Evolutionary conservation across 2,329 filamentous ascomycete species (phyloP).

Genomic region (Chalaropsis ovoidea): DNA sequence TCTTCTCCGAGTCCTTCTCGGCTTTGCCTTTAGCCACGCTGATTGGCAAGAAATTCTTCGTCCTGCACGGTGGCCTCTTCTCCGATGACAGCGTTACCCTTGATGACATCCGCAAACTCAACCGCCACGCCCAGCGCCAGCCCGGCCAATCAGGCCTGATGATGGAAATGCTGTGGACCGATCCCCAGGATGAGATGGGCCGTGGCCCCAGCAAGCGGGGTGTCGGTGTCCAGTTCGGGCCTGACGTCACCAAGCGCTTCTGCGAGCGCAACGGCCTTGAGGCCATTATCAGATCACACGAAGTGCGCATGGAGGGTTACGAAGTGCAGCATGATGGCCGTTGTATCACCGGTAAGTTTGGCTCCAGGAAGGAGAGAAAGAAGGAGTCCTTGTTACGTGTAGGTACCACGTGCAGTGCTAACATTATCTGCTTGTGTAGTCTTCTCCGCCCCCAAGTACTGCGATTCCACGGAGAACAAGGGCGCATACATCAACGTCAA

Average conservation of each 20-base stretch:
- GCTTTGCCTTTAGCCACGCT: slow-evolving; percentile 84
- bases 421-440: slow-evolving; percentile 41
- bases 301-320: slow-evolving; percentile 98
- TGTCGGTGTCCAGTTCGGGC: slow-evolving; percentile 92
- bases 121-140: slow-evolving; percentile 82
- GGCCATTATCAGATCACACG: slow-evolving; percentile 92
- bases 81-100: slow-evolving; percentile 87
- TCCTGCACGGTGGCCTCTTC: slow-evolving; percentile 89
- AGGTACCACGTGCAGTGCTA: slow-evolving; percentile 8
- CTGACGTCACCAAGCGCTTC: slow-evolving; percentile 91
- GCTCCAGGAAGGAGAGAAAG: background rate
- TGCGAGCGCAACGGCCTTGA: slow-evolving; percentile 92
- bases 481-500: slow-evolving; percentile 97
- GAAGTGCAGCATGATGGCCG: slow-evolving; percentile 92
- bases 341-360: slow-evolving; percentile 72
- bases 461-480: slow-evolving; percentile 95
- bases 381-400: background rate
- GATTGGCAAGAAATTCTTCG: slow-evolving; percentile 81
- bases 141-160: slow-evolving; percentile 89
- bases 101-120: slow-evolving; percentile 86
- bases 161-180: slow-evolving; percentile 99
- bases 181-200: slow-evolving; percentile 76
- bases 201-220: slow-evolving; percentile 92
- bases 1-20: slow-evolving; percentile 97
- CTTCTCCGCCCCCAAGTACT: slow-evolving; percentile 95